Conservation (phyloP, 225 moss, liverwort and hornwort species). For the Takakia lepidozioides region DNA sequence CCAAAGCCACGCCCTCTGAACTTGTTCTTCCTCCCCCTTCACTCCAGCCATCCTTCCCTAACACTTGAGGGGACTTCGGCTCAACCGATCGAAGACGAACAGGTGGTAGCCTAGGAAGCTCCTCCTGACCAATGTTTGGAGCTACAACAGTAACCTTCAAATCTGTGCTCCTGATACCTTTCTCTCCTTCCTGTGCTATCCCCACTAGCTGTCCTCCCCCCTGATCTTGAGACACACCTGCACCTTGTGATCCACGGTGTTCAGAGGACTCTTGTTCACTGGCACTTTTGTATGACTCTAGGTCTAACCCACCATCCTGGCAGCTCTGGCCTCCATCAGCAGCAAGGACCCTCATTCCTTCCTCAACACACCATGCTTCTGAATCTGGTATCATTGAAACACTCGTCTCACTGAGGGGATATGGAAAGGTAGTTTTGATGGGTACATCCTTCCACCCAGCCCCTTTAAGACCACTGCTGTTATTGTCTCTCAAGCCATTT, state of each 20-base stretch:
- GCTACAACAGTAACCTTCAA: conserved; percentile 36
- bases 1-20: conserved; percentile 39
- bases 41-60: conserved; percentile 18
- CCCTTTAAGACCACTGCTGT: conserved; percentile 9
- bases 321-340: conserved; percentile 6
- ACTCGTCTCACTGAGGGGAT: conserved; percentile 28
- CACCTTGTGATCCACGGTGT: conserved; percentile 6
- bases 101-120: conserved; percentile 84
- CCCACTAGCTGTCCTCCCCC: conserved; percentile 5
- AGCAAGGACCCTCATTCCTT: conserved; percentile 9
- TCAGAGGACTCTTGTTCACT: conserved; percentile 7
- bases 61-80: conserved; percentile 53
- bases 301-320: conserved; percentile 4
- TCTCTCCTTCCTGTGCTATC: conserved; percentile 34
- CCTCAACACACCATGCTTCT: conserved; percentile 18
- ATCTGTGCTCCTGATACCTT: conserved; percentile 28
- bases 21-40: conserved; percentile 38
- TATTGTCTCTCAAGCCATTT: conserved; percentile 6
- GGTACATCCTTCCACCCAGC: conserved; percentile 42
- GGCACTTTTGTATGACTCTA: conserved; percentile 12
- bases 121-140: conserved; percentile 48
- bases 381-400: conserved; percentile 19
- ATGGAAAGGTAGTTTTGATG: conserved; percentile 33
- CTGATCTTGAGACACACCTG: conserved; percentile 10
- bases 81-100: conserved; percentile 84